phyloP scores from a whole-genome alignment of 2,329 filamentous ascomycete species.

The Pezizomycotina sp. region DNA sequence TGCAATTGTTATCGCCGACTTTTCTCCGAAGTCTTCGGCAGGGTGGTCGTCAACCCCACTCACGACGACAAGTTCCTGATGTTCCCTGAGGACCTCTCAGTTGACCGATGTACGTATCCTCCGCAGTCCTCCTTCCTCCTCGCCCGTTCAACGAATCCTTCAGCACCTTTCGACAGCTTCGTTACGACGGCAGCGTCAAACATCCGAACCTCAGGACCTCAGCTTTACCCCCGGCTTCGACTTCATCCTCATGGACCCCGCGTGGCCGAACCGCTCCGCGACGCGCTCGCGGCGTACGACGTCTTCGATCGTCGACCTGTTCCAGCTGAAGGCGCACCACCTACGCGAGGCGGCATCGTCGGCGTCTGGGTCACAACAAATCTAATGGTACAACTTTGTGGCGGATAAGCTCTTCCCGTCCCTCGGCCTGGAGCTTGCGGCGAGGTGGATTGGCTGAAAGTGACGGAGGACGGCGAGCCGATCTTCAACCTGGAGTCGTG shows the following conservation, averaged over 20 bases:
- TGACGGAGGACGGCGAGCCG: slow-evolving; percentile 47
- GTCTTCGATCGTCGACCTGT: slow-evolving; percentile 36
- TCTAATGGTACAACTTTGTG: slow-evolving; percentile 38
- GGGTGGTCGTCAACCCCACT: slow-evolving; percentile 6
- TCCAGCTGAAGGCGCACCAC: slow-evolving; percentile 42
- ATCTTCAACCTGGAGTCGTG: slow-evolving; percentile 42
- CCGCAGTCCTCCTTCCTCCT: slow-evolving; percentile 23
- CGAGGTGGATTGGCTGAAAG: slow-evolving; percentile 69
- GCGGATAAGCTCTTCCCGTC: slow-evolving; percentile 46
- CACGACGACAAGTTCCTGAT: no score
- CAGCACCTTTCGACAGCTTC: slow-evolving; percentile 6
- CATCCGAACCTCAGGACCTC: slow-evolving; percentile 32
- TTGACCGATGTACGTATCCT: no score
- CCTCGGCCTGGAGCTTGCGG: slow-evolving; percentile 49
- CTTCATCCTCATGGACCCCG: slow-evolving; percentile 57
- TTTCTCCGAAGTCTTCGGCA: slow-evolving; percentile 18
- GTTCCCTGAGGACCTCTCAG: no score
- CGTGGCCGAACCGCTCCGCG: slow-evolving; percentile 66
- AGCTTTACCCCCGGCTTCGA: slow-evolving; percentile 48
- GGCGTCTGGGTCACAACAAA: slow-evolving; percentile 70
- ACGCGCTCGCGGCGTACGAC: slow-evolving; percentile 39
- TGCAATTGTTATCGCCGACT: no score
- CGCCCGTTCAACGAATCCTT: slow-evolving; percentile 16
- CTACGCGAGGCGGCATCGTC: slow-evolving; percentile 42
- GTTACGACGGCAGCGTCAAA: slow-evolving; percentile 5